Evolutionary conservation across 805 yeast species (phyloP), one percentile per base, ranked within the genome.

Genomic region (Candida coleopterorum): DNA sequence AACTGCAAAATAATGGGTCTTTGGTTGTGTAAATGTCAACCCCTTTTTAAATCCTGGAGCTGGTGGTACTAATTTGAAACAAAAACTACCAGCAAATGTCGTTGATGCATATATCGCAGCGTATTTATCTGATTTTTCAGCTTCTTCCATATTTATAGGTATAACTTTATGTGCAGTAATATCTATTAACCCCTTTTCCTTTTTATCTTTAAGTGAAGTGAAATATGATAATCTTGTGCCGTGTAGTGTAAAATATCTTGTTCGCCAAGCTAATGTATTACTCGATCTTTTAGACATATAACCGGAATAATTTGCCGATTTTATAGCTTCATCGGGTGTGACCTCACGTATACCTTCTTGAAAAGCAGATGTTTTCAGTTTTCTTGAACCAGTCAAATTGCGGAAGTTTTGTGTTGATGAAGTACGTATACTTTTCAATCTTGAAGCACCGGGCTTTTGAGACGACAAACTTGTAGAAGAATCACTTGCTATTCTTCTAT

Each of bases 21-120:
- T 86, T 20, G 96, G 98, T 45, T 89, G 96, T 0, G 99, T 93
- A 58, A 93, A 93, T 0, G 96, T 89, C 39, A 93, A 75, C 0
- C 97, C 97, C 62, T 89, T 90, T 46, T 82, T 81, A 36, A 90
- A 85, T 0, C 99, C 99, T 0, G 97, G 97, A 2, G 95, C 95
- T 0, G 99, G 99, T 8, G 99, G 99, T 3, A 89, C 77, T 9
- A 93, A 58, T 58, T 89, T 89, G 68, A 93, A 90, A 52, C 96
- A 87, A 55, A 78, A 85, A 27, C 95, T 72, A n/a, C 97, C 97
- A 29, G 85, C 81, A 7, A 97, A 96, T 3, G 95, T 83, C 22
- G 90, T 80, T 0, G 96, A 93, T 0, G 97, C 97, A 58, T 85
- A 85, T 32, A 90, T 62, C 0, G 96, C 85, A 25, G 86, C 79